phyloP scores from a whole-genome alignment of 331 rosid genomes.

The Dryas integrifolia region DNA sequence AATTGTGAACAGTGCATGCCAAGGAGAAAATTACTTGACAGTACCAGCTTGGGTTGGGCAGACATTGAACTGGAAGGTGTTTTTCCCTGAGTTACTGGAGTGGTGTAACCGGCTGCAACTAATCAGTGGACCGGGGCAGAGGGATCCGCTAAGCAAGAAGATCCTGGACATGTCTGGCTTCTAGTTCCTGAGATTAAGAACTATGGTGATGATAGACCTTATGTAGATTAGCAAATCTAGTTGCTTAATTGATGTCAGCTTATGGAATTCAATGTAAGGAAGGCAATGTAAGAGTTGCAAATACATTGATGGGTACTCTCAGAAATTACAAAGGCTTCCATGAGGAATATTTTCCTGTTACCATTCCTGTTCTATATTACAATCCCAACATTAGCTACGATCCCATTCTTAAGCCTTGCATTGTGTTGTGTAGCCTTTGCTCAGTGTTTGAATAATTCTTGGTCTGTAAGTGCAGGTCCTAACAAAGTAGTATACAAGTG shows the following conservation, averaged over 20 bases:
- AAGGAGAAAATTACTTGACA: constrained; percentile 42
- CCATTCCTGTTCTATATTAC: too few species aligned
- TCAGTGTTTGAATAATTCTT: too few species aligned
- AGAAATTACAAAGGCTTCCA: too few species aligned
- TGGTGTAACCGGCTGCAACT: constrained; percentile 29
- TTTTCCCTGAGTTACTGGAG: constrained; percentile 43
- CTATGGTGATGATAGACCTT: background rate
- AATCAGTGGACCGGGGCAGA: constrained; percentile 25
- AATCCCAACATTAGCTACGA: too few species aligned
- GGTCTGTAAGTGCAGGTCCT: too few species aligned
- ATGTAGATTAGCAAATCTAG: background rate
- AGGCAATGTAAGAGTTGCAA: too few species aligned
- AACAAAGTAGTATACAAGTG: too few species aligned
- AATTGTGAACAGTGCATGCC: constrained; percentile 42
- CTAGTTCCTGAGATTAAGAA: constrained; percentile 20
- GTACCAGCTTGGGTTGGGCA: constrained; percentile 43
- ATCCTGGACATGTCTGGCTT: constrained; percentile 32
- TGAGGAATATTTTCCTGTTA: too few species aligned
- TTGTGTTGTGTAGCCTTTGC: too few species aligned
- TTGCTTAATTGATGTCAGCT: background rate
- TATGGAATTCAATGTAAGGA: too few species aligned
- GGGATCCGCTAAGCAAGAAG: constrained; percentile 45
- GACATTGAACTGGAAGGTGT: constrained; percentile 34
- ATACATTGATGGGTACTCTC: too few species aligned
- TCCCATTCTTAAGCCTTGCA: too few species aligned